phyloP scores from a whole-genome alignment of 768 basidiomycete species.

The Russula sp. region DNA sequence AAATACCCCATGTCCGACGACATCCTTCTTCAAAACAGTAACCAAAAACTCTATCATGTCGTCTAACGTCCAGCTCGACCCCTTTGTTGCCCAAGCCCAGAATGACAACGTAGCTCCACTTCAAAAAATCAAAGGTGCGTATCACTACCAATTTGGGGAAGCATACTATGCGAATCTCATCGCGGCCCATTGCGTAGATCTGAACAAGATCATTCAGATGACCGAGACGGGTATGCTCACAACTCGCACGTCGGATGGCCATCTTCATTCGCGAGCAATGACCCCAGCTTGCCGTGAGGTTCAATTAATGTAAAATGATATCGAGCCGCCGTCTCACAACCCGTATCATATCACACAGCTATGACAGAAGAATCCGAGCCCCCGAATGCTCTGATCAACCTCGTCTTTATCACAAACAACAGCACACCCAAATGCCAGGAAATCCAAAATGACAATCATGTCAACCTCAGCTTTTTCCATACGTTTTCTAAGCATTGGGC shows the following conservation, averaged over 20 bases:
- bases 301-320: not conserved
- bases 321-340: not conserved
- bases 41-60: constrained; percentile 20
- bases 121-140: constrained; percentile 62
- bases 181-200: constrained; percentile 42
- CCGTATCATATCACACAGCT: no score
- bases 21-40: no score
- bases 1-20: no score
- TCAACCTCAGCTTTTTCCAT: constrained; percentile 80
- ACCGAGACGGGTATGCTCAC: constrained; percentile 76
- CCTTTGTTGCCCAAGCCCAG: constrained; percentile 66
- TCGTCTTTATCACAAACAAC: constrained; percentile 73
- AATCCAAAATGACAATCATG: constrained; percentile 68
- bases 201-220: constrained; percentile 60
- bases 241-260: constrained; percentile 62
- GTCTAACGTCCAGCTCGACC: constrained; percentile 53
- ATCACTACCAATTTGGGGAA: no score
- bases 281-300: constrained; percentile 60
- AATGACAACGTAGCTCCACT: constrained; percentile 53
- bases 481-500: constrained; percentile 73
- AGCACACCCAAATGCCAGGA: constrained; percentile 72
- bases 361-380: constrained; percentile 39
- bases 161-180: not conserved
- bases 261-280: constrained; percentile 82
- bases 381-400: constrained; percentile 48